A percentile compares a stretch with the other conserved stretches of the same genome.
These are phyloP conservation scores for Dendrobium nobile DNA, from an alignment of 106 monocot species.

Conservation along the genomic window DNA sequence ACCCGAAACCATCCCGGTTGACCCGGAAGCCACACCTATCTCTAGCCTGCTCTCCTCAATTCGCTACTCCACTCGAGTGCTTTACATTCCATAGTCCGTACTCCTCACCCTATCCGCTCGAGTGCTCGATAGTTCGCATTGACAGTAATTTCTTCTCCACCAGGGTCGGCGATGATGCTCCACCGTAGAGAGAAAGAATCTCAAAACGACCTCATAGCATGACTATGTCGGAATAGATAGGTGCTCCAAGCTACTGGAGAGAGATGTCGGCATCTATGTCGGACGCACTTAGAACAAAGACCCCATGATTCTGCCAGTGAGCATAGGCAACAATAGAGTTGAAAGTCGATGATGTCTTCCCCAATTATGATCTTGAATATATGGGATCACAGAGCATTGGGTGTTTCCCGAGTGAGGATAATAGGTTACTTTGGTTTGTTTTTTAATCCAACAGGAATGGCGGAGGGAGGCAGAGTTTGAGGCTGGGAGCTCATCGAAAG, in stretches of 20 bases:
- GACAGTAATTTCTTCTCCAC: too few relatives aligned
- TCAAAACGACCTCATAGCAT: conserved; percentile 5
- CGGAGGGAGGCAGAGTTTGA: too few relatives aligned
- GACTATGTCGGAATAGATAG: background rate
- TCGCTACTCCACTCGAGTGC: too few relatives aligned
- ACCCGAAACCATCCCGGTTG: too few relatives aligned
- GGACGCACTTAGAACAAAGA: conserved; percentile 16
- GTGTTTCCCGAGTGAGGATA: conserved; percentile 12
- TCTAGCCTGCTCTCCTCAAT: too few relatives aligned
- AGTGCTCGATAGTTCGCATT: too few relatives aligned
- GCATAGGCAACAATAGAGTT: conserved; percentile 12
- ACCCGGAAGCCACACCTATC: too few relatives aligned
- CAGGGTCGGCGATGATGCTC: too few relatives aligned
- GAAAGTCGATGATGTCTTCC: conserved; percentile 9
- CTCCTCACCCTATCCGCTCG: too few relatives aligned
- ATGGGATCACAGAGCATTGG: conserved; percentile 19
- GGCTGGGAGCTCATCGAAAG: too few relatives aligned
- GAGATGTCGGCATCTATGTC: conserved; percentile 18
- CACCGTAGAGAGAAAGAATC: conserved; percentile 13
- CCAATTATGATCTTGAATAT: conserved; percentile 17
- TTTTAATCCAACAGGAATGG: conserved; percentile 39
- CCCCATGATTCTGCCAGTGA: conserved; percentile 5
- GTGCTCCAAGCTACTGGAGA: conserved; percentile 9
- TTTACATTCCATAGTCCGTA: too few relatives aligned
- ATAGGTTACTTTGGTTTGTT: conserved; percentile 42